These are phyloP conservation scores for Apostasia shenzhenica DNA, from an alignment of 106 monocot species.

Conservation along the genomic window DNA sequence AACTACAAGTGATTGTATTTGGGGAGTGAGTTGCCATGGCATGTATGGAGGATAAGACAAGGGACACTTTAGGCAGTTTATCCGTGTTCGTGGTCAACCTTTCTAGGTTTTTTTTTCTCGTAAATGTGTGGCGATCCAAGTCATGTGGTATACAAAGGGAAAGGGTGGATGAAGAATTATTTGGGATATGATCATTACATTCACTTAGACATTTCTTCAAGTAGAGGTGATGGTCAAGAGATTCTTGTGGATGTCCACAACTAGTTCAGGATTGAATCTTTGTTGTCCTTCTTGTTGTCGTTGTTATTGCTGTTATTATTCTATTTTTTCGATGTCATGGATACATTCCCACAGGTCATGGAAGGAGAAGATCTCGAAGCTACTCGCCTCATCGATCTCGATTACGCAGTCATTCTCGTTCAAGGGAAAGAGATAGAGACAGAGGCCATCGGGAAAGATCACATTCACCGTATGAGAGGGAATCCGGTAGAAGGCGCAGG, in stretches of 20 bases:
- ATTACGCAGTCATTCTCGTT: neutral
- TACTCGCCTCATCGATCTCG: slow-evolving; percentile 21
- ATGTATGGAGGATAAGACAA: no score
- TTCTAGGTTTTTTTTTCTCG: no score
- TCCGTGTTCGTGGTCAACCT: no score
- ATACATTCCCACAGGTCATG: slow-evolving; percentile 11
- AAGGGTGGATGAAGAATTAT: no score
- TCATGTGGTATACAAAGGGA: no score
- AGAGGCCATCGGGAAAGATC: slow-evolving; percentile 18
- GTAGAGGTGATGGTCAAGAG: no score
- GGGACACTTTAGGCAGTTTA: no score
- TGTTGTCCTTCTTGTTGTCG: neutral
- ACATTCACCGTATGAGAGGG: slow-evolving; percentile 18
- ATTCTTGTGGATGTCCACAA: neutral
- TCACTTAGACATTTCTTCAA: no score
- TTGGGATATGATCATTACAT: no score
- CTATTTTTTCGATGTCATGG: neutral
- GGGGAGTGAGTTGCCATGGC: no score
- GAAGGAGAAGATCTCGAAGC: slow-evolving; percentile 15
- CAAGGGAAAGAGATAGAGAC: slow-evolving; percentile 15
- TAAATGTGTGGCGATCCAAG: no score
- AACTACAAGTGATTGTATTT: no score
- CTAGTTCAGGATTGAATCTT: neutral
- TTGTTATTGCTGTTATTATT: neutral
- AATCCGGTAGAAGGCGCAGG: slow-evolving; percentile 21